Base-by-base conservation (phyloP, 768 basidiomycete species). In the Rhodotorula taiwanensis region DNA sequence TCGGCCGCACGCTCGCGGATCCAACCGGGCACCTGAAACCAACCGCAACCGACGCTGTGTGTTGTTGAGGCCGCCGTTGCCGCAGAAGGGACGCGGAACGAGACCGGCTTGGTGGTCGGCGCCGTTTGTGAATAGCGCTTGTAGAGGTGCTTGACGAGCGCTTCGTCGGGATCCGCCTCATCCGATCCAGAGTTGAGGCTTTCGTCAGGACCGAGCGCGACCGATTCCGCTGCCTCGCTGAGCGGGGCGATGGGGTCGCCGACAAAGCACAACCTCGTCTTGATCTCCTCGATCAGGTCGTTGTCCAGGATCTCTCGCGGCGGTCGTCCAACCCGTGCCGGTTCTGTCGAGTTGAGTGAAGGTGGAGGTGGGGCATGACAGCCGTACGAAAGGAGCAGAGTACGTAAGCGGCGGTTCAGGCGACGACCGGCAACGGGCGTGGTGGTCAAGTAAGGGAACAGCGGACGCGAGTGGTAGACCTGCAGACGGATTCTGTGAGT, bases 1-100 rank as follows among this genome's bases (percentile, higher is more conserved):
- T 98, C 95, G 2, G 92, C 84, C 1, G 87, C 87, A 20, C 93
- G 81, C 74, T 98, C 94, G 47, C 94, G 78, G 44, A 99, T 81
- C 95, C 95, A 99, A 4, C 94, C 94, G 2, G 94, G 94, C 48
- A 98, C 55, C 34, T 52, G 41, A 6, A 72, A 31, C 65, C 69
- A 64, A 5, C 60, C 58, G 3, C 59, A 34, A 2, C 61, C 57
- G 15, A 43, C 48, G 3, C 57, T 54, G 16, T 39, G 36, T 13
- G 23, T 18, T n/a, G 54, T 25, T 2, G 52, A 18, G 7, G 55
- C 27, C n/a, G 59, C 48, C 16, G 20, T n/a, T 6, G 48, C 48
- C 11, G 58, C 31, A 25, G 34, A 41, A 25, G 69, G 65, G 2
- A 66, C 44, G 4, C 52, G 50, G 54, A 66, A 56, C 18, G 64